Percentiles rank a stretch among this genome's conserved stretches.
Evolutionary conservation across 441 rosid species (phyloP).

Genomic region (Populus hybrid): DNA sequence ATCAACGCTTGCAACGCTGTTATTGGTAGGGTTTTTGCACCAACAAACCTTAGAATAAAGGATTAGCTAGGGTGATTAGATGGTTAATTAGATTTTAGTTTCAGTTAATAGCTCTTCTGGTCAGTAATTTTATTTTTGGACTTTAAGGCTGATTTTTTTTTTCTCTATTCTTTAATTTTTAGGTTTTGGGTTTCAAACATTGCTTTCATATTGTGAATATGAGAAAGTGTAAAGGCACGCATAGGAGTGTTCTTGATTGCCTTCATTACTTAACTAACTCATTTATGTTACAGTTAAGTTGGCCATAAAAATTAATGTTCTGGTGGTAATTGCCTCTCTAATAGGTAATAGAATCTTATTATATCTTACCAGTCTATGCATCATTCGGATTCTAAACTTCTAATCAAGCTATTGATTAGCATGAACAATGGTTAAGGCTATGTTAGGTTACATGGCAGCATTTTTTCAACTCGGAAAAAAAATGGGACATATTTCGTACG

Average conservation of each 20-base stretch:
- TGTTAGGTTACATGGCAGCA: not conserved
- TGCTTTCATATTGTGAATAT: not conserved
- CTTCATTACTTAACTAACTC: not conserved
- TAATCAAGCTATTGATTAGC: not conserved
- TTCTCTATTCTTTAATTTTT: not conserved
- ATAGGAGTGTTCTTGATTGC: conserved; percentile 4
- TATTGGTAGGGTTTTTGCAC: no score
- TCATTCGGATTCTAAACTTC: not conserved
- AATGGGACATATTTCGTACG: no score
- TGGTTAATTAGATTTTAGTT: no score
- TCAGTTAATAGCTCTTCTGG: no score
- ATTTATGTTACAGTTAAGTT: not conserved
- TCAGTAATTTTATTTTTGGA: no score
- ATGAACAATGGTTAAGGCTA: not conserved
- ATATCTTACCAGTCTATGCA: not conserved
- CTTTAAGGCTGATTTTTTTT: no score
- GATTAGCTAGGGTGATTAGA: no score
- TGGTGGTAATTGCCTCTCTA: not conserved
- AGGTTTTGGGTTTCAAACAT: not conserved
- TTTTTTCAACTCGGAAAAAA: not conserved
- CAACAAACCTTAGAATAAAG: no score
- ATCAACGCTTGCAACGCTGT: no score
- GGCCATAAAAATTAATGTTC: not conserved
- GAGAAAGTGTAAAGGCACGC: not conserved
- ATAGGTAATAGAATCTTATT: not conserved